Conservation (phyloP, 371 early-diverging fungal species). For the Furculomyces boomerangus region DNA sequence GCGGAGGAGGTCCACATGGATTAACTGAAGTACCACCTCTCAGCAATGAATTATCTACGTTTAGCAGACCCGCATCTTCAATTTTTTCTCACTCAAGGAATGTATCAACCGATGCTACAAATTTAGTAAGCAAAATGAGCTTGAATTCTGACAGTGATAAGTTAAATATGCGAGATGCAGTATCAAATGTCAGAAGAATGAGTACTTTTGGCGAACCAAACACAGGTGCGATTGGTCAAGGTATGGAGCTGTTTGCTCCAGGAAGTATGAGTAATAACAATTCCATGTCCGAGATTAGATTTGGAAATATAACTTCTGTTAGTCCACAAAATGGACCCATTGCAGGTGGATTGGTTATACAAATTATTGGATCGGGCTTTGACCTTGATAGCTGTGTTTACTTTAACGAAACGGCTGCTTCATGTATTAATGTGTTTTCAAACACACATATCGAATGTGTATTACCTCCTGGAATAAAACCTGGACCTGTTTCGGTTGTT, state of each 20-base stretch:
- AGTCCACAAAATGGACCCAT: slow-evolving; percentile 2
- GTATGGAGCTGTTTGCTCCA: too few species aligned
- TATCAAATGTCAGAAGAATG: neutral
- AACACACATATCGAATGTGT: slow-evolving; percentile 55
- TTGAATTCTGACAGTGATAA: neutral
- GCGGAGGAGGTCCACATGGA: neutral
- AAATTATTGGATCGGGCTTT: slow-evolving; percentile 1
- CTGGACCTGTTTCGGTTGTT: slow-evolving; percentile 54
- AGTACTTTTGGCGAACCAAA: neutral
- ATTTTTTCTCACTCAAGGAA: neutral
- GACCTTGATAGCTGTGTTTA: neutral
- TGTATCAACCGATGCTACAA: slow-evolving; percentile 1
- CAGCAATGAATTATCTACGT: neutral
- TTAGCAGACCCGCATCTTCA: neutral
- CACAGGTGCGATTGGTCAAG: too few species aligned
- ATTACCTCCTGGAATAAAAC: slow-evolving; percentile 47
- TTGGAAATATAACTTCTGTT: too few species aligned
- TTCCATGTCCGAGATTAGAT: too few species aligned
- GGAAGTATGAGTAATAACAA: too few species aligned
- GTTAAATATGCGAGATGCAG: too few species aligned
- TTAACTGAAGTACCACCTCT: too few species aligned
- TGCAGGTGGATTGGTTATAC: neutral
- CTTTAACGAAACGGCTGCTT: neutral
- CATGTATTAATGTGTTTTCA: slow-evolving; percentile 27
- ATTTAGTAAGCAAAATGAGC: neutral